Evolutionary conservation across 164 flowering plant genomes (phyloP).

Genomic region (Aristolochia californica): DNA sequence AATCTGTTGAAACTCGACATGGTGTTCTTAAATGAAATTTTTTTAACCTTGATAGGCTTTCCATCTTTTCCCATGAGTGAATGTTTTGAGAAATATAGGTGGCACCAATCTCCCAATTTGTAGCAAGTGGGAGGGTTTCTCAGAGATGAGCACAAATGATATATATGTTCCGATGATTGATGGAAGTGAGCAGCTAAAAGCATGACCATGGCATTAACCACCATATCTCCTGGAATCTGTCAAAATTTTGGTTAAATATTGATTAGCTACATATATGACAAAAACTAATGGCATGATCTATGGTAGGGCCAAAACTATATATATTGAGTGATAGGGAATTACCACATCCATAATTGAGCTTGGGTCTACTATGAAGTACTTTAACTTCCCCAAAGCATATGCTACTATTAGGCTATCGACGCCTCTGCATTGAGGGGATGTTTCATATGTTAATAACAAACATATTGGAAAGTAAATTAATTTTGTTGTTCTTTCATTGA

Average conservation of each 20-base stretch:
- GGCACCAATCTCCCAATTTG: slow-evolving; percentile 16
- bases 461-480: no score
- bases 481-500: no score
- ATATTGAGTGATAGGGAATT: background rate
- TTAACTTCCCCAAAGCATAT: background rate
- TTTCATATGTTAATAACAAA: no score
- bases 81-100: slow-evolving; percentile 30
- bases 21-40: slow-evolving; percentile 14
- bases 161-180: slow-evolving; percentile 21
- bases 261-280: no score
- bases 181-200: slow-evolving; percentile 43
- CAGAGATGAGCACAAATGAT: slow-evolving; percentile 59
- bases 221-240: slow-evolving; percentile 91
- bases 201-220: slow-evolving; percentile 61
- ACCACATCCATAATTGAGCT: background rate
- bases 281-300: no score
- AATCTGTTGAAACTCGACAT: slow-evolving; percentile 43
- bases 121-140: slow-evolving; percentile 26
- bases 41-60: slow-evolving; percentile 33
- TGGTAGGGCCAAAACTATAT: no score
- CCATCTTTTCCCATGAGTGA: slow-evolving; percentile 52
- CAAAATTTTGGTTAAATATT: no score
- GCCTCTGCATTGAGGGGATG: background rate
- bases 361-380: background rate
- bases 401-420: background rate